Evolutionary conservation across 345 rosid species (phyloP).

Genomic region (Nasturtium officinale): DNA sequence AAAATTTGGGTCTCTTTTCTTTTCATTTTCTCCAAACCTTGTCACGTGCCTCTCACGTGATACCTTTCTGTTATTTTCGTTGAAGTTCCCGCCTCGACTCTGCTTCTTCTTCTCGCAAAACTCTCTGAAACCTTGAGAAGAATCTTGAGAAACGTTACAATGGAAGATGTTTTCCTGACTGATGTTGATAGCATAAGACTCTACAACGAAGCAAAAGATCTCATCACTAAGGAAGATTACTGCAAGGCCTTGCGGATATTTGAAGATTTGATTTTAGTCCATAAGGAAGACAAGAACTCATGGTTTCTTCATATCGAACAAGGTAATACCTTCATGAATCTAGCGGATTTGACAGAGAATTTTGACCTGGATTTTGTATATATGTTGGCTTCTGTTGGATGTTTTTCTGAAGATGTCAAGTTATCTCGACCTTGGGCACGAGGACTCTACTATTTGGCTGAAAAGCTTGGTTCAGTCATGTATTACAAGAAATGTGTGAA

Average conservation of each 20-base stretch:
- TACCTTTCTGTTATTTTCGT: neutral
- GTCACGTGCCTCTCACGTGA: slow-evolving; percentile 34
- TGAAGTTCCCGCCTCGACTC: slow-evolving; percentile 10
- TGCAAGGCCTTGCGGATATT: slow-evolving; percentile 1
- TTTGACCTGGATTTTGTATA: neutral
- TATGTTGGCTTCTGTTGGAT: slow-evolving; percentile 18
- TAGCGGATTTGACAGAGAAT: neutral
- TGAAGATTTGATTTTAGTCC: neutral
- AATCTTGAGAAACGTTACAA: slow-evolving; percentile 2
- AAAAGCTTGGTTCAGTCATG: neutral
- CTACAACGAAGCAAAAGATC: neutral
- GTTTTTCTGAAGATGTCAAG: neutral
- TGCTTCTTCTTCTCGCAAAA: neutral
- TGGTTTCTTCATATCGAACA: neutral
- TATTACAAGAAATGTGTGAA: slow-evolving; percentile 15
- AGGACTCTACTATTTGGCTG: neutral
- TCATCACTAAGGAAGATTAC: neutral
- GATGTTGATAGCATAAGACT: neutral
- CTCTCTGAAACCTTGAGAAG: slow-evolving; percentile 7
- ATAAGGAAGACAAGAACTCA: neutral
- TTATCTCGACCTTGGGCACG: slow-evolving; percentile 3
- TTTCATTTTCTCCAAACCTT: neutral
- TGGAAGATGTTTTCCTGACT: neutral
- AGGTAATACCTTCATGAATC: neutral
- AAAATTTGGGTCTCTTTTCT: neutral